Evolutionary conservation across 176 grass and related monocot genomes (phyloP).

Genomic region (Eragrostis nindensis): DNA sequence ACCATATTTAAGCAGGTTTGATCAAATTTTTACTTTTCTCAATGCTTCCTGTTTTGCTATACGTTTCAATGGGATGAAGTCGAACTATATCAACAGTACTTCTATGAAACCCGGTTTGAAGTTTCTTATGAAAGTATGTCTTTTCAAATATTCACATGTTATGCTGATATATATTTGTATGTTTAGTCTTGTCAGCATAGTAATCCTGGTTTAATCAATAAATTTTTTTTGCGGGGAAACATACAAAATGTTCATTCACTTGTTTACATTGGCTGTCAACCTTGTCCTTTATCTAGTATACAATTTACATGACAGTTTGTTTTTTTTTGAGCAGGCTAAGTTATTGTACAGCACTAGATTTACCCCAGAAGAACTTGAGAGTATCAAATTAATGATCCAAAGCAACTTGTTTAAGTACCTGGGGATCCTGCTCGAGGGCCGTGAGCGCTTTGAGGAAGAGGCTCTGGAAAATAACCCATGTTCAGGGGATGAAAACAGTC

Average conservation of each 20-base stretch:
- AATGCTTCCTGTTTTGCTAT: constrained; percentile 17
- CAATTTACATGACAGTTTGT: constrained; percentile 27
- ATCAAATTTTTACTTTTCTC: constrained; percentile 20
- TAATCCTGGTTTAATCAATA: constrained; percentile 19
- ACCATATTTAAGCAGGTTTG: constrained; percentile 95
- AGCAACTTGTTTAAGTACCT: constrained; percentile 99
- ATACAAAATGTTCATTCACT: constrained; percentile 20
- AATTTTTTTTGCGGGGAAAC: not conserved
- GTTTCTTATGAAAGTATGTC: not conserved
- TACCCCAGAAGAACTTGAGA: constrained; percentile 77
- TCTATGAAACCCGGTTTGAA: not conserved
- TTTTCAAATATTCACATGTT: not conserved
- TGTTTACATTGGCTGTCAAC: not conserved
- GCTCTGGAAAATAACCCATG: constrained; percentile 41
- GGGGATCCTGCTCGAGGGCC: constrained; percentile 86
- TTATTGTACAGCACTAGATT: constrained; percentile 81
- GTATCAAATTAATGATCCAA: constrained; percentile 96
- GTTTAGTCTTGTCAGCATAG: constrained; percentile 21
- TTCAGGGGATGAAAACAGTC: constrained; percentile 38
- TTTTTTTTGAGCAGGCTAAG: constrained; percentile 73
- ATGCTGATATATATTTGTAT: not conserved
- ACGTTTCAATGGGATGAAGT: not conserved
- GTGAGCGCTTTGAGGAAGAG: constrained; percentile 97
- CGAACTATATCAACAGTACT: not conserved
- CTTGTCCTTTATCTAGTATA: constrained; percentile 27